Evolutionary conservation across 441 rosid species (phyloP), one percentile per base, ranked within the genome.

Genomic region (Oxalis stricta): DNA sequence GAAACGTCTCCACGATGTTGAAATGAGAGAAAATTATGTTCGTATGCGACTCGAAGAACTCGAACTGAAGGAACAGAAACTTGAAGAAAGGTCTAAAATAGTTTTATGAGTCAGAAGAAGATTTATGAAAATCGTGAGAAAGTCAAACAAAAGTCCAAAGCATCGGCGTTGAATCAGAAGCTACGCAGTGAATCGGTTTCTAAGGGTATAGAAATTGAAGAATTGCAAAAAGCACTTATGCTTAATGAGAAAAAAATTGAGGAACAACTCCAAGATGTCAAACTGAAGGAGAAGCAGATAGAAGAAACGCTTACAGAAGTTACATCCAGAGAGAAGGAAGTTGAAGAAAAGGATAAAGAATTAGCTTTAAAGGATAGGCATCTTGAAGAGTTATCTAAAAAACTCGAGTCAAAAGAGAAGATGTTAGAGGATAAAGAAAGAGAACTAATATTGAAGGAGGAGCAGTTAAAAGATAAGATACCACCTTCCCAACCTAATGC

Each of bases 331-430:
- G 31, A 26, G 31, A 26, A 26, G 31, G 10, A 24, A 8, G 4
- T 24, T 24, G 28, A 24, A 24, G 28, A 24, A 24, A 24, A 8
- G 28, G 4, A 4, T 24, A 24, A 16, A 44, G 46, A 43, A 23
- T 28, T 72, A 19, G 54, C 52, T 37, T 32, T 16, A 40, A 65
- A 69, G 50, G 69, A 65, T 56, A 56, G 33, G 34, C 50, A 67
- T 33, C 58, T 62, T 29, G 58, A 60, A 20, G 70, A 43, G 26
- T 39, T 14, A 12, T 41, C 44, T 38, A 40, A 58, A 53, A 42
- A 45, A 28, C 33, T 66, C 14, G 69, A 58, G 20, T n/a, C 52
- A 22, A 62, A 39, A 36, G 59, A 58, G 47, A 58, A 53, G 48
- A 47, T 15, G 45, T 44, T 7, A 46, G 65, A 29, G 29, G 56